phyloP scores from a whole-genome alignment of 2,329 filamentous ascomycete genomes.

The Cladobotryum mycophilum region DNA sequence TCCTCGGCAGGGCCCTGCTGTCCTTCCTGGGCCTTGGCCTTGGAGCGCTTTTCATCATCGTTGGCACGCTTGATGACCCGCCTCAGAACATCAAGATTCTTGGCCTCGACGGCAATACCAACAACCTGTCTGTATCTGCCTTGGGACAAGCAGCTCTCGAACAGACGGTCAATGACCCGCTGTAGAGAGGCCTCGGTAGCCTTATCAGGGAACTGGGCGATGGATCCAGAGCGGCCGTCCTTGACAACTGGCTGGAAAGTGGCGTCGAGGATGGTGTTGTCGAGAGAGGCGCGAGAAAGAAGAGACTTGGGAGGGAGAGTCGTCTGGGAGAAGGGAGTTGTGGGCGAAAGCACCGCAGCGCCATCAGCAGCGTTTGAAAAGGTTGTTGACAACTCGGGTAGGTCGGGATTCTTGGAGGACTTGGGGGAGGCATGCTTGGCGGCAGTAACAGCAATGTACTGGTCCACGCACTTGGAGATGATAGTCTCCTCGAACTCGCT shows the following conservation, averaged over 20 bases:
- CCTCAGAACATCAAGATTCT: constrained; percentile 81
- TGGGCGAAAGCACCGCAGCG: constrained; percentile 74
- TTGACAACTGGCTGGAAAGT: constrained; percentile 49
- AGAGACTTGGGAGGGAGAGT: constrained; percentile 90
- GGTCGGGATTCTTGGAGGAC: constrained; percentile 37
- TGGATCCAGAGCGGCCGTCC: constrained; percentile 48
- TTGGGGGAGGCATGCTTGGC: constrained; percentile 43
- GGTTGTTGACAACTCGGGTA: constrained; percentile 72
- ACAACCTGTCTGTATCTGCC: constrained; percentile 93
- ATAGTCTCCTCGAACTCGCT: constrained; percentile 99
- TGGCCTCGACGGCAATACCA: constrained; percentile 91
- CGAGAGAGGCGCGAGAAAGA: constrained; percentile 71
- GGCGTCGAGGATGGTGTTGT: constrained; percentile 56
- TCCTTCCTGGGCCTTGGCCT: constrained; percentile 46
- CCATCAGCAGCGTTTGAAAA: constrained; percentile 65
- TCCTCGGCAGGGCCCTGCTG: constrained; percentile 67
- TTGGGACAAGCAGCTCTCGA: constrained; percentile 80
- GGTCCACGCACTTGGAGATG: constrained; percentile 96
- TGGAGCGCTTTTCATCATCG: constrained; percentile 70
- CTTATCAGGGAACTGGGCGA: constrained; percentile 61
- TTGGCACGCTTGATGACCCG: constrained; percentile 84
- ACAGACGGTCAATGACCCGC: constrained; percentile 77
- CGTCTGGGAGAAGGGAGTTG: constrained; percentile 91
- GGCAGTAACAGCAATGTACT: constrained; percentile 76
- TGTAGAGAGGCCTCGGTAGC: constrained; percentile 76